Evolutionary conservation across 768 basidiomycete genomes (phyloP).

Genomic region (Rhizopogon roseolus): DNA sequence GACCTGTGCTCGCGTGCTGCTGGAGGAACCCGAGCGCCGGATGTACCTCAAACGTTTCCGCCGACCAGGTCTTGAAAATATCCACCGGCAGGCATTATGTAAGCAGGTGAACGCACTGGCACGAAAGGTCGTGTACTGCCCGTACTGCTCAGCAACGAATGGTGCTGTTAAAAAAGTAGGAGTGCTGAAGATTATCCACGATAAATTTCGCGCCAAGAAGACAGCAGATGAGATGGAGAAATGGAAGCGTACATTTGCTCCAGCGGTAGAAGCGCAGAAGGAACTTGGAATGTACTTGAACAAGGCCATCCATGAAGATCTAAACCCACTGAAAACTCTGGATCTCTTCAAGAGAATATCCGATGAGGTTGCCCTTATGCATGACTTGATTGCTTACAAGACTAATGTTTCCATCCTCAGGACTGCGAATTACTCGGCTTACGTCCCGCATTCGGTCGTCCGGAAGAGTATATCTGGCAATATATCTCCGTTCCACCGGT

Average conservation of each 20-base stretch:
- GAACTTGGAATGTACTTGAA: constrained; percentile 81
- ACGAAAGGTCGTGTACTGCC: constrained; percentile 89
- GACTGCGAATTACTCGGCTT: constrained; percentile 94
- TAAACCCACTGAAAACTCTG: constrained; percentile 91
- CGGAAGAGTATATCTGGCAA: constrained; percentile 98
- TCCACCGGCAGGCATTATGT: constrained; percentile 75
- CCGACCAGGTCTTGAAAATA: constrained; percentile 84
- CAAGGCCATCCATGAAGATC: constrained; percentile 86
- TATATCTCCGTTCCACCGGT: constrained; percentile 98
- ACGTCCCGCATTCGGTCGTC: constrained; percentile 82
- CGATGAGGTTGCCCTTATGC: constrained; percentile 58
- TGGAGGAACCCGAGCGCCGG: constrained; percentile 85
- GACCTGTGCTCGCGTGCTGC: constrained; percentile 89
- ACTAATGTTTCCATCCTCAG: constrained; percentile 31
- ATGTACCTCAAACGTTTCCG: constrained; percentile 87
- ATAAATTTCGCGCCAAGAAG: constrained; percentile 95
- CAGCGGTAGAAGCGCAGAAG: constrained; percentile 82
- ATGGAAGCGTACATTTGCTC: constrained; percentile 77
- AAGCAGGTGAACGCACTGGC: constrained; percentile 85
- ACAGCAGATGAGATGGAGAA: constrained; percentile 83
- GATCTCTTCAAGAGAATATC: constrained; percentile 91
- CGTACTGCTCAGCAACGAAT: constrained; percentile 89
- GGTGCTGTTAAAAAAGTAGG: constrained; percentile 96
- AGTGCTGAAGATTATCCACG: constrained; percentile 93
- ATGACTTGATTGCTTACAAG: not conserved